Percentiles rank a stretch among this genome's conserved stretches.
These are phyloP conservation scores for Lecanoromycetidae sp. DNA, from an alignment of 2,329 filamentous ascomycete species.

Conservation along the genomic window DNA sequence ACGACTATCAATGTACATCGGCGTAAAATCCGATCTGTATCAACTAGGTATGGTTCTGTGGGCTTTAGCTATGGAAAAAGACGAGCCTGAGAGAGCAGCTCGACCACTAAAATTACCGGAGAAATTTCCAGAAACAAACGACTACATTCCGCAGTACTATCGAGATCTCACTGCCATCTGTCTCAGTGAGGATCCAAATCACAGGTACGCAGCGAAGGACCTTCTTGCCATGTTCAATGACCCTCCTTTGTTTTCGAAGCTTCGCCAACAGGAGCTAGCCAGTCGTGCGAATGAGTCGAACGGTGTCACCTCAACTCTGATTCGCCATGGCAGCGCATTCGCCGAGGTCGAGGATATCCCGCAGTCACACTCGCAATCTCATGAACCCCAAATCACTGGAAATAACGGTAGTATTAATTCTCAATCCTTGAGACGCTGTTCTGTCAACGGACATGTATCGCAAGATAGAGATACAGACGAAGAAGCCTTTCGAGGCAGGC, in stretches of 20 bases:
- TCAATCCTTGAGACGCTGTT: too few species aligned
- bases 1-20: slow-evolving; percentile 91
- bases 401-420: too few species aligned
- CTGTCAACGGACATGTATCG: background rate
- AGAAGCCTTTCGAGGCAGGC: slow-evolving; percentile 6
- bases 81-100: slow-evolving; percentile 73
- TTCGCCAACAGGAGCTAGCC: slow-evolving; percentile 16
- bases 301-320: too few species aligned
- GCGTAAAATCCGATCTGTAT: slow-evolving; percentile 91
- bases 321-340: too few species aligned
- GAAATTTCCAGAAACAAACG: slow-evolving; percentile 35
- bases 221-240: slow-evolving; percentile 58
- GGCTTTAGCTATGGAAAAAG: slow-evolving; percentile 74
- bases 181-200: slow-evolving; percentile 59
- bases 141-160: slow-evolving; percentile 67
- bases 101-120: slow-evolving; percentile 52
- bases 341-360: too few species aligned
- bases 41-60: slow-evolving; percentile 96
- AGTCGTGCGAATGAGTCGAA: too few species aligned
- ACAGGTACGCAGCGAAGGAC: slow-evolving; percentile 59
- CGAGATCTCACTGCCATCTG: slow-evolving; percentile 63
- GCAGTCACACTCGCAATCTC: too few species aligned
- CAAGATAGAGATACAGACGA: background rate
- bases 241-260: slow-evolving; percentile 15
- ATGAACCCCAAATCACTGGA: too few species aligned